A percentile compares a stretch with the other conserved stretches of the same genome.
phyloP scores from a whole-genome alignment of 805 yeast species.

The Torulaspora delbrueckii region DNA sequence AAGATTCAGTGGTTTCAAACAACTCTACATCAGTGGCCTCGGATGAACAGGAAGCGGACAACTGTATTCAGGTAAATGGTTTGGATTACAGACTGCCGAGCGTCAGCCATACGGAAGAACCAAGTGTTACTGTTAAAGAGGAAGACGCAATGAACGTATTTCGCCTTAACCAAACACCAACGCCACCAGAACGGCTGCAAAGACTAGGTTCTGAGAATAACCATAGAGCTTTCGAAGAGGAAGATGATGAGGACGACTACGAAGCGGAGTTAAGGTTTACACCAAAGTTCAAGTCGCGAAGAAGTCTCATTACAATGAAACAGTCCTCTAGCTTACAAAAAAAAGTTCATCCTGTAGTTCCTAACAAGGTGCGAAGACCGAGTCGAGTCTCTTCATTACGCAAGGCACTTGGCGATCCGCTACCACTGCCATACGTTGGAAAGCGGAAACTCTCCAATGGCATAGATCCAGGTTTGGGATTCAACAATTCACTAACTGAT shows the following conservation, averaged over 20 bases:
- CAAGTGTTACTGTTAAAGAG: conserved; percentile 12
- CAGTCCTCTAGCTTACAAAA: conserved; percentile 1
- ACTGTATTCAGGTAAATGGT: conserved; percentile 10
- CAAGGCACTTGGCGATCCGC: conserved; percentile 35
- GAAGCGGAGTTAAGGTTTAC: conserved; percentile 34
- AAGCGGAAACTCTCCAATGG: not conserved
- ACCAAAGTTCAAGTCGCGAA: conserved; percentile 23
- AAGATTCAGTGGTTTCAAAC: conserved; percentile 24
- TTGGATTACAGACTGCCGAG: conserved; percentile 5
- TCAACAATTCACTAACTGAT: not conserved
- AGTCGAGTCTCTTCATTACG: conserved; percentile 9
- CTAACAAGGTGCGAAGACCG: not conserved
- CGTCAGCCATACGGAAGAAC: conserved; percentile 5
- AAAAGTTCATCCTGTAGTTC: not conserved
- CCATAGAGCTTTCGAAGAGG: not conserved
- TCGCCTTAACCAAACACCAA: conserved; percentile 1
- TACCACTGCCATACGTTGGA: conserved; percentile 37
- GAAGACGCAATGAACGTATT: conserved; percentile 11
- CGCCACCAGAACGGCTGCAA: conserved; percentile 1
- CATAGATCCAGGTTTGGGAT: not conserved
- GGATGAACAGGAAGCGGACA: conserved; percentile 8
- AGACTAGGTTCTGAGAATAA: not conserved
- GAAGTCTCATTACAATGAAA: conserved; percentile 16
- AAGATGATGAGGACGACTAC: conserved; percentile 18
- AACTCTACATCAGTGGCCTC: conserved; percentile 19